Evolutionary conservation across 257 asterid species (phyloP), one percentile per base, ranked within the genome.

Genomic region (Galeopsis tetrahit): DNA sequence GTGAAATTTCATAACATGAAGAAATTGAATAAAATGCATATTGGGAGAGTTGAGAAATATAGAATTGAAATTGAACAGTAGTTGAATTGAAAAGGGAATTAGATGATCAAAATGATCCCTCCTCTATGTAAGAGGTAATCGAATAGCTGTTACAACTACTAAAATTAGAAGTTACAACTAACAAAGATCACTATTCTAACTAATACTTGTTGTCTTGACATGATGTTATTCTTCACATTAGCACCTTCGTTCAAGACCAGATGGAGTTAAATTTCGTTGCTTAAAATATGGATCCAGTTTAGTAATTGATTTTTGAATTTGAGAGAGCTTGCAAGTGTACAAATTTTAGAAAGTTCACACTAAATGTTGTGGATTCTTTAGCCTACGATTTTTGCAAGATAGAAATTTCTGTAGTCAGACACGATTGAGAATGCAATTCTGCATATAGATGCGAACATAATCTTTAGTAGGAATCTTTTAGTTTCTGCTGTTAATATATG

Each of bases 401-500:
- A 28, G 57, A 39, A 36, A 51, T 14, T 48, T 49, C 71, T 52
- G 52, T 63, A 32, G 32, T 58, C 36, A 34, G 4, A 40, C 6
- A 59, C 2, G 6, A 36, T 40, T 28, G 6, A 3, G 15, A 59
- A 21, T 11, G 66, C 44, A 6, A 28, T 32, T 39, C 55, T 5
- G 55, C 36, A 33, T 40, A 60, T 40, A 14, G 59, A 48, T 63
- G 33, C 60, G 32, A 60, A 32, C 28, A 42, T 8, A 58, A 58
- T 32, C 64, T 58, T 6, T 58, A 10, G 17, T 15, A 58, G 56
- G 32, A 48, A 35, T 34, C 28, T 60, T 34, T 35, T 34, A 60
- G 11, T 60, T 63, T 52, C 55, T 34, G 4, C 73, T 67, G 55
- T 67, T 76, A 73, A 49, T 33, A 58, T n/a, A 7, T 51, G 33